Percentiles rank a stretch among this genome's conserved stretches.
phyloP scores from a whole-genome alignment of 2,329 filamentous ascomycete genomes.

The Xylaria polymorpha region DNA sequence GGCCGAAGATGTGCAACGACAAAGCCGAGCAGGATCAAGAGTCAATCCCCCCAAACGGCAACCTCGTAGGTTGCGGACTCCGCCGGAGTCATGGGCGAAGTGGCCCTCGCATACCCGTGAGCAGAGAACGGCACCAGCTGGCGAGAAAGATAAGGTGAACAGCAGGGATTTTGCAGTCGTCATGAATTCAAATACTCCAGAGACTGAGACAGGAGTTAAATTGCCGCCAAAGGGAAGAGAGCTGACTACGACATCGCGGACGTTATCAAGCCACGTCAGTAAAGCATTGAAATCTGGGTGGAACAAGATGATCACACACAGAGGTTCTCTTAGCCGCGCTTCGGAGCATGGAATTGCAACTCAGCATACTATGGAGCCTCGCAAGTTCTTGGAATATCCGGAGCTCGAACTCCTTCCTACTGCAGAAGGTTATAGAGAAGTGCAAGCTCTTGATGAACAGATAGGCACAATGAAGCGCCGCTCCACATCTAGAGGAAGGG shows the following conservation, averaged over 20 bases:
- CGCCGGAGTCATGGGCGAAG: slow-evolving; percentile 50
- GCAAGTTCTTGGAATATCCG: slow-evolving; percentile 49
- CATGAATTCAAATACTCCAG: not conserved
- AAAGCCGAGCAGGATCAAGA: slow-evolving; percentile 24
- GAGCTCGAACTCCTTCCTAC: slow-evolving; percentile 52
- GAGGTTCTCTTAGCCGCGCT: slow-evolving; percentile 25
- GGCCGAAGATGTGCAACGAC: slow-evolving; percentile 36
- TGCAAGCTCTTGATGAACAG: slow-evolving; percentile 49
- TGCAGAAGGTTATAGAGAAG: slow-evolving; percentile 48
- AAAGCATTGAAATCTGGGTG: slow-evolving; percentile 45
- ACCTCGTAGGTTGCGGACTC: slow-evolving; percentile 37
- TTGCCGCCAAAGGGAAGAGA: slow-evolving; percentile 29
- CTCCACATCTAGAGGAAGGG: slow-evolving; percentile 49
- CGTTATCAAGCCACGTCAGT: slow-evolving; percentile 44
- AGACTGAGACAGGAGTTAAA: slow-evolving; percentile 4
- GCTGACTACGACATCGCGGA: slow-evolving; percentile 33
- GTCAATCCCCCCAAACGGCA: slow-evolving; percentile 19
- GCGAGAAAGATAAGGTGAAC: slow-evolving; percentile 43
- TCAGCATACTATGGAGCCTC: slow-evolving; percentile 23
- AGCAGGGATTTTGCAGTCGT: slow-evolving; percentile 43
- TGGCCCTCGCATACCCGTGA: slow-evolving; percentile 51
- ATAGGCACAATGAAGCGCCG: slow-evolving; percentile 51
- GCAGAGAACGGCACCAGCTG: slow-evolving; percentile 47
- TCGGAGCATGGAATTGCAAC: slow-evolving; percentile 15
- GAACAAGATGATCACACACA: slow-evolving; percentile 41